Evolutionary conservation across 2,329 filamentous ascomycete species (phyloP).

Genomic region (Fusarium nygamai): DNA sequence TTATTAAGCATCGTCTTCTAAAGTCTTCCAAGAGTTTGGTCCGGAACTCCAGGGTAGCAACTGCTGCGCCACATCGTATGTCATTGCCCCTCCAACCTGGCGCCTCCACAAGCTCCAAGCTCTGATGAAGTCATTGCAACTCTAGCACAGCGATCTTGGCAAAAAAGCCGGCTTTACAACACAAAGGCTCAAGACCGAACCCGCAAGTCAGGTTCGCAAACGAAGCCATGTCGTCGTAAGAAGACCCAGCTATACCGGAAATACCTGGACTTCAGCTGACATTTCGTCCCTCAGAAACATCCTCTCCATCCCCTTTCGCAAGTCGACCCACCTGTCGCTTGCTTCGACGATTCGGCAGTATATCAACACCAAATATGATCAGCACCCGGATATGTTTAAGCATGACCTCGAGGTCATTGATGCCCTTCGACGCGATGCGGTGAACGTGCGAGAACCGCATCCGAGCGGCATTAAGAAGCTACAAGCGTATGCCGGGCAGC

Average conservation of each 20-base stretch:
- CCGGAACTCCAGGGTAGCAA: neutral
- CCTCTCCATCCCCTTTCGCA: constrained; percentile 87
- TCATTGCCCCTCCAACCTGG: constrained; percentile 42
- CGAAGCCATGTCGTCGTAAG: constrained; percentile 45
- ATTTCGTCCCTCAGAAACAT: constrained; percentile 59
- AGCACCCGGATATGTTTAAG: constrained; percentile 96
- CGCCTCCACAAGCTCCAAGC: constrained; percentile 6
- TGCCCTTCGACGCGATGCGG: constrained; percentile 81
- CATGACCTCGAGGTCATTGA: constrained; percentile 88
- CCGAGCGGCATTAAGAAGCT: constrained; percentile 86
- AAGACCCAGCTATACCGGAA: neutral
- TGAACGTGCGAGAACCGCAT: constrained; percentile 89
- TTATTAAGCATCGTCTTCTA: neutral
- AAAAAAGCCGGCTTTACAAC: neutral
- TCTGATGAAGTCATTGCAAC: constrained; percentile 41
- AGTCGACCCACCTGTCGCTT: constrained; percentile 81
- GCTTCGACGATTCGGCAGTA: constrained; percentile 89
- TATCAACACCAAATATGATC: constrained; percentile 98
- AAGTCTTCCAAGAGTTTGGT: neutral
- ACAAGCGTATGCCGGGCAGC: constrained; percentile 89
- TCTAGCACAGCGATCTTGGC: constrained; percentile 7
- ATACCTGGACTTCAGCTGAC: neutral
- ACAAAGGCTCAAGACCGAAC: neutral
- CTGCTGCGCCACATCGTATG: constrained; percentile 20
- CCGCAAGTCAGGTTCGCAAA: constrained; percentile 10